Evolutionary conservation across 257 asterid species (phyloP).

Genomic region (Nicotiana tomentosiformis): DNA sequence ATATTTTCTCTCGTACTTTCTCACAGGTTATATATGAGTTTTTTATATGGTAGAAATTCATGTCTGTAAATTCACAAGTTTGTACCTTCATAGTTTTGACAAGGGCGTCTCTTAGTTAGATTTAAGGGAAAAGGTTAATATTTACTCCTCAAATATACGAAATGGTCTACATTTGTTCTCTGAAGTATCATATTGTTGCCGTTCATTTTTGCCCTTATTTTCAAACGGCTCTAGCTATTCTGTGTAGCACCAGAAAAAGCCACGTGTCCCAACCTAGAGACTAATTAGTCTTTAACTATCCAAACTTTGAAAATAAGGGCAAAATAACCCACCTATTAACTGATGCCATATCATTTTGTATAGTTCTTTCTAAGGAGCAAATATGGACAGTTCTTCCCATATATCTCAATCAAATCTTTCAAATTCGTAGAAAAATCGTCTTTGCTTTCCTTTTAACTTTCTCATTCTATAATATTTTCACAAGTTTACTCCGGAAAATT

Average conservation of each 20-base stretch:
- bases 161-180: background rate
- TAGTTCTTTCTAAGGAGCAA: too few species aligned
- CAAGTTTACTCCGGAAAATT: too few species aligned
- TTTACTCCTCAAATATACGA: background rate
- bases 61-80: background rate
- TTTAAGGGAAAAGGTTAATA: background rate
- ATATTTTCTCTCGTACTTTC: too few species aligned
- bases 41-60: background rate
- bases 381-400: too few species aligned
- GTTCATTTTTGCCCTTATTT: background rate
- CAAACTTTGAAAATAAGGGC: too few species aligned
- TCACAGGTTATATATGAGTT: background rate
- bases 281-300: too few species aligned
- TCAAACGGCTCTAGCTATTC: too few species aligned
- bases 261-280: background rate
- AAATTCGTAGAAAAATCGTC: too few species aligned
- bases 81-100: background rate
- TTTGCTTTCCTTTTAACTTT: too few species aligned
- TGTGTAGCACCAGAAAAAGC: background rate
- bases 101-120: background rate
- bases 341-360: too few species aligned
- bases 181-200: background rate
- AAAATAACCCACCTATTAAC: too few species aligned
- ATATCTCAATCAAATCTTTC: too few species aligned
- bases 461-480: background rate